Evolutionary conservation across 371 early-diverging fungal genomes (phyloP), one percentile per base, ranked within the genome.

Genomic region (Zopfochytrium polystomum): DNA sequence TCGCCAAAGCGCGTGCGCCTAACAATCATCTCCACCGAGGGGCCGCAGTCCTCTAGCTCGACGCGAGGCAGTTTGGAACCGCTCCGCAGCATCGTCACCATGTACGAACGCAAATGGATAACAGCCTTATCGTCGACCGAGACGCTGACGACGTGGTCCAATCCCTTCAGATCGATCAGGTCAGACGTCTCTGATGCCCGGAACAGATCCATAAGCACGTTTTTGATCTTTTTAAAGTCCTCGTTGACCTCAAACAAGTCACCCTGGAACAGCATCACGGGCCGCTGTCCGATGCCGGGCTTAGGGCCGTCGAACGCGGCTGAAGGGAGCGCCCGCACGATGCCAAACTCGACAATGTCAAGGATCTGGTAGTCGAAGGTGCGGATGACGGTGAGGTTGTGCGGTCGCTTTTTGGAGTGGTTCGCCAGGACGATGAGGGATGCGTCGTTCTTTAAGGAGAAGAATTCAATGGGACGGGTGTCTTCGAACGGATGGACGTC

Each of bases 351-450:
- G 49, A 93, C 77, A 93, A 97, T 93, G 66, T 98, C 98, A 69
- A 97, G 71, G 20, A 96, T 65, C 63, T 91, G 90, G 70, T 92
- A 80, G 66, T 96, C 90, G 72, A 93, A 97, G 80, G 88, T 90
- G 35, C 98, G 86, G 13, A 86, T 85, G 66, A 98, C 84, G 1
- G 86, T 82, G 64, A 98, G 72, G 71, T 93, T 94, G 76, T 96
- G 86, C 30, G 99, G 98, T 56, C 97, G 83, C 75, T 98, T 98
- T 76, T 98, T 98, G 45, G 88, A 87, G 73, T 96, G 96, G 23
- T 82, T 85, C 38, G 92, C 96, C 35, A 97, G 73, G 34, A 91
- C 85, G 65, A 96, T 82, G 26, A 95, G 80, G 1, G 95, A 85
- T 51, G 92, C 81, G 76, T 97, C 96, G 76, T 95, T 97, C 80